Percentiles rank a stretch among this genome's conserved stretches.
These are phyloP conservation scores for Saturnispora gosingensis DNA, from an alignment of 805 yeast species.

Conservation along the genomic window DNA sequence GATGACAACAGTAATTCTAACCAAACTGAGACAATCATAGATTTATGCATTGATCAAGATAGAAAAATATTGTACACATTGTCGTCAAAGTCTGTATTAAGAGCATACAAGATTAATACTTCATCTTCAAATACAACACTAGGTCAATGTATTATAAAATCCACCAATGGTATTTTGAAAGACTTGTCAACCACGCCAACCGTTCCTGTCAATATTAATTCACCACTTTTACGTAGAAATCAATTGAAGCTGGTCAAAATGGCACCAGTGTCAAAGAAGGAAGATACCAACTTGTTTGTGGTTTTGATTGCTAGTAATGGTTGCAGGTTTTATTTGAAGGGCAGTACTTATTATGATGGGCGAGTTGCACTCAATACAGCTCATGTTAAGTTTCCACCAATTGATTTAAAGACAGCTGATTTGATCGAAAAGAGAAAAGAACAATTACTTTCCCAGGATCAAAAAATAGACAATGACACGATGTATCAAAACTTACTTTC, in stretches of 20 bases:
- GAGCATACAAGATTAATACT: slow-evolving; percentile 57
- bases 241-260: slow-evolving; percentile 53
- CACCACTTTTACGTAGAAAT: slow-evolving; percentile 44
- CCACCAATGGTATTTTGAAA: slow-evolving; percentile 38
- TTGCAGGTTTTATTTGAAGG: slow-evolving; percentile 62
- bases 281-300: slow-evolving; percentile 60
- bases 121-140: slow-evolving; percentile 29
- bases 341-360: slow-evolving; percentile 32
- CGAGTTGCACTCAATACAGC: slow-evolving; percentile 28
- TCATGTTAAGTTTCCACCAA: slow-evolving; percentile 38
- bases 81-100: slow-evolving; percentile 70
- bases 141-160: slow-evolving; percentile 28
- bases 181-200: slow-evolving; percentile 37
- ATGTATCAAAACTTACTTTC: slow-evolving; percentile 1
- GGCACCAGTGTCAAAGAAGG: slow-evolving; percentile 49
- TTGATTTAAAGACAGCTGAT: slow-evolving; percentile 25
- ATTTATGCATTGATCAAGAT: slow-evolving; percentile 65
- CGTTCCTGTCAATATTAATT: slow-evolving; percentile 24
- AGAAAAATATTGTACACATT: slow-evolving; percentile 73
- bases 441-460: slow-evolving; percentile 31
- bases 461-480: slow-evolving; percentile 2
- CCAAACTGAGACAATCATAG: slow-evolving; percentile 45
- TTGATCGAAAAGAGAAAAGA: slow-evolving; percentile 28
- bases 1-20: slow-evolving; percentile 13
- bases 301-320: slow-evolving; percentile 79